A percentile compares a stretch with the other conserved stretches of the same genome.
phyloP scores from a whole-genome alignment of 805 yeast genomes.

The Sugiyamaella floridensis region DNA sequence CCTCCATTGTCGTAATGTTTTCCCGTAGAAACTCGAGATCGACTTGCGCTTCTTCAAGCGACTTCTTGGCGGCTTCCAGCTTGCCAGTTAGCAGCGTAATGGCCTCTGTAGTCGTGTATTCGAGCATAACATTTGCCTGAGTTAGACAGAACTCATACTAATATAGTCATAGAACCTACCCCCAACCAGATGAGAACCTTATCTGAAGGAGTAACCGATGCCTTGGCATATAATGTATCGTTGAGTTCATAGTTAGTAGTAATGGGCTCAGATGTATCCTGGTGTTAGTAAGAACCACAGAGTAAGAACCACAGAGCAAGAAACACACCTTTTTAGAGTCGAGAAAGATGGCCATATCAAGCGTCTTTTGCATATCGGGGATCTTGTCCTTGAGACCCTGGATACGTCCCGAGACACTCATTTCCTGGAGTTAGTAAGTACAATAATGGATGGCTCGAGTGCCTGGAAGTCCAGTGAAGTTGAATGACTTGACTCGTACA shows the following conservation, averaged over 20 bases:
- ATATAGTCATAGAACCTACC: slow-evolving; percentile 19
- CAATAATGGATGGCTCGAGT: slow-evolving; percentile 3
- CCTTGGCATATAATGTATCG: slow-evolving; percentile 85
- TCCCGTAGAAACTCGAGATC: slow-evolving; percentile 80
- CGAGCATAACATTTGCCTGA: slow-evolving; percentile 87
- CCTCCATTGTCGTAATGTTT: slow-evolving; percentile 96
- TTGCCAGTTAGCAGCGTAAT: slow-evolving; percentile 57
- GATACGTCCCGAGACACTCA: slow-evolving; percentile 35
- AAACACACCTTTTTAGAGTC: slow-evolving; percentile 35
- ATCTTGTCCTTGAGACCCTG: slow-evolving; percentile 55
- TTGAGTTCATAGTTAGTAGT: slow-evolving; percentile 85
- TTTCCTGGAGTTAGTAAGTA: slow-evolving; percentile 30
- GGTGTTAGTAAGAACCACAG: slow-evolving; percentile 16
- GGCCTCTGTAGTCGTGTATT: slow-evolving; percentile 88
- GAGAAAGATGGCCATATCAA: slow-evolving; percentile 61
- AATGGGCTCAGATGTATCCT: slow-evolving; percentile 36
- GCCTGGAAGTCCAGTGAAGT: no score
- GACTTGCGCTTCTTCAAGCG: slow-evolving; percentile 58
- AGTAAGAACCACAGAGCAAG: slow-evolving; percentile 7
- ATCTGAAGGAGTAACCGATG: slow-evolving; percentile 56
- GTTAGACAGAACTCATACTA: not conserved
- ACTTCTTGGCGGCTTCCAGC: slow-evolving; percentile 54
- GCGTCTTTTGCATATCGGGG: slow-evolving; percentile 88
- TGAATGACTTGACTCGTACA: slow-evolving; percentile 37
- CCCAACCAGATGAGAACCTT: slow-evolving; percentile 93